Base-by-base conservation (phyloP, 371 early-diverging fungal genomes). In the Ecytonucleospora hepatopenaei region DNA sequence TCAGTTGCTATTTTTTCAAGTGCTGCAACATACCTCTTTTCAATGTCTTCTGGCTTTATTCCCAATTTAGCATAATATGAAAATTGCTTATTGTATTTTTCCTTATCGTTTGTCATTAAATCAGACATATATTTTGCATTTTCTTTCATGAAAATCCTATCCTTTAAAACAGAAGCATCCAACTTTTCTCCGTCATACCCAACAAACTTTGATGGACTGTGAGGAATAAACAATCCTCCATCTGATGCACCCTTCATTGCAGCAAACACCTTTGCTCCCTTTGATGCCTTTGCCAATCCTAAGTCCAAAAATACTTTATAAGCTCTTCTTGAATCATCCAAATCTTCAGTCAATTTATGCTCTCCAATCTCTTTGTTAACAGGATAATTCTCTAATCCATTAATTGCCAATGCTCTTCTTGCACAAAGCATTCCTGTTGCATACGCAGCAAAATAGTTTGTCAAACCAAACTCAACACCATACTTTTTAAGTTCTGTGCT, bases 171-270 rank as follows among this genome's bases (percentile, higher is more conserved):
- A 81, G 94, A 91, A 74, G 93, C 84, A 78, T 98, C 91, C 75
- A 92, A 86, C 85, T 93, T 90, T 78, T 85, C 78, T 54, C 66
- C 67, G 83, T 90, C 88, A 84, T 85, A 96, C 80, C 96, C 99
- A 73, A 90, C 90, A 88, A 98, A 94, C 79, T 93, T 90, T 82
- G 84, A 85, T 83, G 92, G 92, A 75, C 85, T 84, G 90, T 97
- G 94, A 77, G 98, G 98, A 74, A 97, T 85, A 81, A 84, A 86
- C 77, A 97, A 81, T 82, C 98, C 98, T 83, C 95, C 95, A 84
- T 97, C 98, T 78, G 90, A 90, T 75, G 95, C 95, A 84, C 98
- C 98, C 88, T 96, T 97, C 85, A 94, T 87, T 82, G 91, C 95
- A 80, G 87, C 92, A 77, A 96, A 98, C 80, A 95, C 89, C 84